Conservation (phyloP, 768 basidiomycete genomes). For the Pilatotrama ljubarskyi region DNA sequence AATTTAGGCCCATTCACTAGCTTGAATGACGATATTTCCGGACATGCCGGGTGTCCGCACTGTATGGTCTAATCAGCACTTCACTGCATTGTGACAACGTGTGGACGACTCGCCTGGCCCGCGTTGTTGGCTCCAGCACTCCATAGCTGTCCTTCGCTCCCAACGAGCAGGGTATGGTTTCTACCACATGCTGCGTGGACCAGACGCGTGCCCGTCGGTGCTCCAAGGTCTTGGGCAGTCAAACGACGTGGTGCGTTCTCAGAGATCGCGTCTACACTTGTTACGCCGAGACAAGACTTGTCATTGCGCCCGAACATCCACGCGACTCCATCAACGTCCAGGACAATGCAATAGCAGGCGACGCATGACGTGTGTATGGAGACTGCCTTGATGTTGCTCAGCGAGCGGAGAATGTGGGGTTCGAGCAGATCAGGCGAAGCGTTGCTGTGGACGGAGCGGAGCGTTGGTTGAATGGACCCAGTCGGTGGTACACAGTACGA, state of each 20-base stretch:
- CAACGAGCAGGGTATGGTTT: conserved; percentile 81
- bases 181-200: conserved; percentile 83
- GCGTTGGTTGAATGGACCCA: not conserved
- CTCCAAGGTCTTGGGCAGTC: conserved; percentile 61
- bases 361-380: conserved; percentile 77
- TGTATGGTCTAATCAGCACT: conserved; percentile 29
- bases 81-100: conserved; percentile 1
- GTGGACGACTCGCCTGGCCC: conserved; percentile 61
- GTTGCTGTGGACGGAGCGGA: conserved; percentile 37
- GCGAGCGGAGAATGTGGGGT: conserved; percentile 86
- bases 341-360: conserved; percentile 72
- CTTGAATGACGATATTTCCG: conserved; percentile 70
- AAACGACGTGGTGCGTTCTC: conserved; percentile 73
- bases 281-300: conserved; percentile 63
- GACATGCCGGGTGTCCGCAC: conserved; percentile 69
- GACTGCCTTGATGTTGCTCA: conserved; percentile 73
- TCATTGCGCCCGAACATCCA: conserved; percentile 91
- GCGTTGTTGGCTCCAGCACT: conserved; percentile 76
- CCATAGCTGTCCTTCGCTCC: conserved; percentile 82
- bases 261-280: conserved; percentile 52
- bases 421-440: conserved; percentile 76
- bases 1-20: conserved; percentile 53
- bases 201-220: conserved; percentile 50
- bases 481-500: not conserved
- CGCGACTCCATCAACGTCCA: conserved; percentile 77